phyloP scores from a whole-genome alignment of 225 moss, liverwort and hornwort species.

The Straminergon stramineum region DNA sequence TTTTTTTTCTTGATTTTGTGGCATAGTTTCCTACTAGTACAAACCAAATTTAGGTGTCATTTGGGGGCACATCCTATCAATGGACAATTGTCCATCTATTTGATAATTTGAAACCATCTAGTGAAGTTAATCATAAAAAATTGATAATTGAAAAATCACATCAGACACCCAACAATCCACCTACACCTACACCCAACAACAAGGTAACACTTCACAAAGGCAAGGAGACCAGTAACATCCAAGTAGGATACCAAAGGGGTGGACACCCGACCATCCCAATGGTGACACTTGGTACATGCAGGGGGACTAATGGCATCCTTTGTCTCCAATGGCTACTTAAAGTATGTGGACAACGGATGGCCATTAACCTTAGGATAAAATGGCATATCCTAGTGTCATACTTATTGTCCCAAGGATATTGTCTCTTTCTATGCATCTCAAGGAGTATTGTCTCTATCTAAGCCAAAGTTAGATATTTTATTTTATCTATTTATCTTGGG shows the following conservation, averaged over 20 bases:
- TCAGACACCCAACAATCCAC: rapidly evolving
- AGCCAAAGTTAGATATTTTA: too few relatives aligned
- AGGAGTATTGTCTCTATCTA: too few relatives aligned
- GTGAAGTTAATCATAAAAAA: rapidly evolving
- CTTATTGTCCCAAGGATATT: rapidly evolving
- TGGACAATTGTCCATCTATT: rapidly evolving
- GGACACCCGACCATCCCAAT: neutral
- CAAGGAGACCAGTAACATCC: rapidly evolving
- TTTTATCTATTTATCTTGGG: neutral
- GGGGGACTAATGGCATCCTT: neutral
- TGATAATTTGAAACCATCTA: rapidly evolving
- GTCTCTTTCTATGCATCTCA: neutral
- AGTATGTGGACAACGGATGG: rapidly evolving
- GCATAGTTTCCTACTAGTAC: rapidly evolving
- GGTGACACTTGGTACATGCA: rapidly evolving
- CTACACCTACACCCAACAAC: too few relatives aligned
- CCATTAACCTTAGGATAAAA: neutral
- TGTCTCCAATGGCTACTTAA: neutral
- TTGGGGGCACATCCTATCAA: rapidly evolving
- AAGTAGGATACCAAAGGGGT: rapidly evolving
- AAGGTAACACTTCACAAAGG: rapidly evolving
- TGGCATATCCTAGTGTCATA: rapidly evolving
- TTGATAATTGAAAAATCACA: neutral
- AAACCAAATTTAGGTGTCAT: rapidly evolving
- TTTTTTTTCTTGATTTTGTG: neutral